Evolutionary conservation across 2,329 filamentous ascomycete species (phyloP), one percentile per base, ranked within the genome.

Genomic region (Pseudogymnoascus verrucosus): DNA sequence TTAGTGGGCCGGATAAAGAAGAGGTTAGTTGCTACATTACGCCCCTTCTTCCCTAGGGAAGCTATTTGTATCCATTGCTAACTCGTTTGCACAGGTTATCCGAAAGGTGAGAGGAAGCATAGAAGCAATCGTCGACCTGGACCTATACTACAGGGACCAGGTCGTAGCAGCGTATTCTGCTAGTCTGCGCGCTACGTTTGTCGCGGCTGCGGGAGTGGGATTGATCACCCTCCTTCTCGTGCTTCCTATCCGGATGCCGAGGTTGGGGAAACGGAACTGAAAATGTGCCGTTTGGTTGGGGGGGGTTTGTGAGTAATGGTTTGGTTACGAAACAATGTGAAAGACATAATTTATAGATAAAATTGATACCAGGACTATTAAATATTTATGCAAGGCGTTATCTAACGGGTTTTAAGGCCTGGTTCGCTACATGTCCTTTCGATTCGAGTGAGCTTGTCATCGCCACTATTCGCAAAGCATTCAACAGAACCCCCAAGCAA

Each of bases 1-100:
- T 93, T 7, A 79, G 78, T 0, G 87, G 85, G 0, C 77, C 78
- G 0, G 78, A 85, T 23, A 89, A 86, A 70, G 78, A 79, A 0
- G 76, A 80, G 57, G 72, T 73, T 34, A 63, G 65, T 64, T 19
- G 1, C 26, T 28, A 5, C 31, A 19, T 37, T 40, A 8, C 4
- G 2, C n/a, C 14, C 5, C 16, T 23, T 8, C 28, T 28, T 12
- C 21, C 11, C 14, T 6, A 1, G 42, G 42, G 42, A 14, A 23
- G 5, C 2, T 44, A 14, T 51, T 10, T 31, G 7, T 51, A n/a
- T 28, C 1, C 4, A 11, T 28, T 5, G 8, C 51, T 57, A 19
- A 57, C 26, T 4, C n/a, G n/a, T 57, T 34, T 57, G 0, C 42
- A 19, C 14, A 74, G 70, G 76, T 87, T n/a, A 81, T 86, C 42